Conservation (phyloP, 495 filamentous ascomycete species). For the Podospora didyma region DNA sequence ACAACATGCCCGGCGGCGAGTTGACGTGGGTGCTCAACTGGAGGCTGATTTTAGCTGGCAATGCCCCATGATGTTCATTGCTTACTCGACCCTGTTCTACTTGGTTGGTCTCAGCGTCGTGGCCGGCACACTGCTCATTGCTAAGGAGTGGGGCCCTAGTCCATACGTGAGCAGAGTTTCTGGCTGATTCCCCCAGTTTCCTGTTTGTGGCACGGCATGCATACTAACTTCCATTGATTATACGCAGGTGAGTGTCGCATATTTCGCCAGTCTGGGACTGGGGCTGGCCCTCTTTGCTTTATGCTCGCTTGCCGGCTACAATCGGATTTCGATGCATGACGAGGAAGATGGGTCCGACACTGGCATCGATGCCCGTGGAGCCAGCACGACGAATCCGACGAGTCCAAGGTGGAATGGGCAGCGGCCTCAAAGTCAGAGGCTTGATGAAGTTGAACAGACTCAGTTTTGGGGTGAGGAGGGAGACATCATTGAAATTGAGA, state of each 20-base stretch:
- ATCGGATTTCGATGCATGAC: neutral
- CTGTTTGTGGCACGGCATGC: neutral
- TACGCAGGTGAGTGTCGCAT: neutral
- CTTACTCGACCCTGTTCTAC: constrained; percentile 6
- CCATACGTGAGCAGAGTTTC: constrained; percentile 1
- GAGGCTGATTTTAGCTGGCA: constrained; percentile 7
- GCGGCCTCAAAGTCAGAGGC: no score
- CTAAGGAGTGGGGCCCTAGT: neutral
- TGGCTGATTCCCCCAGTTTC: no score
- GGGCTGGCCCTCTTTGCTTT: neutral
- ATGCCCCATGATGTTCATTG: constrained; percentile 8
- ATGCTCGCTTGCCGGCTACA: neutral
- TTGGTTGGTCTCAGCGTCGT: constrained; percentile 2
- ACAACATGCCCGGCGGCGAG: no score
- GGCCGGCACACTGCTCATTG: constrained; percentile 5
- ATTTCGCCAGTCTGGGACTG: neutral
- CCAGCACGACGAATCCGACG: no score
- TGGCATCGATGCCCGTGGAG: neutral
- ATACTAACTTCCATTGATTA: neutral
- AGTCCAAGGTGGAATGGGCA: no score
- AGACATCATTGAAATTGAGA: no score
- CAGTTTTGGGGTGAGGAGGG: no score
- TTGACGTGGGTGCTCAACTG: constrained; percentile 5
- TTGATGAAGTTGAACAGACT: no score
- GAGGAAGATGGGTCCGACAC: neutral